Percentiles rank a stretch among this genome's conserved stretches.
These are phyloP conservation scores for Coemansia sp. DNA, from an alignment of 371 early-diverging fungal genomes.

Conservation along the genomic window DNA sequence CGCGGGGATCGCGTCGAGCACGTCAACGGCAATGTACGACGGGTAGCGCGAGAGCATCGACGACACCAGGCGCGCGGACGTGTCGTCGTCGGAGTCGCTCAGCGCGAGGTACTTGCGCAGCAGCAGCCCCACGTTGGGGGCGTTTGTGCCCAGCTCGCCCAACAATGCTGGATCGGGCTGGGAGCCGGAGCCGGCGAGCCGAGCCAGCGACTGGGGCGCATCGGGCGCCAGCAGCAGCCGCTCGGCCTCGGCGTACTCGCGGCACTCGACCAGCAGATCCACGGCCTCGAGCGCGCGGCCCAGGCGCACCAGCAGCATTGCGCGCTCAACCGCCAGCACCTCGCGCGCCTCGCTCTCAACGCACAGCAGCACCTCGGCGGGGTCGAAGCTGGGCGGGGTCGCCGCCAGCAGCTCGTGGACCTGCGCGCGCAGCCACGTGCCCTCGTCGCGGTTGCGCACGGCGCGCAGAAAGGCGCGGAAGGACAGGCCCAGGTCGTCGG, in stretches of 20 bases:
- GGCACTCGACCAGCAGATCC: constrained; percentile 20
- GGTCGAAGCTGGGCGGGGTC: constrained; percentile 23
- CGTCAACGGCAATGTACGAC: neutral
- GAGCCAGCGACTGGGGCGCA: constrained; percentile 23
- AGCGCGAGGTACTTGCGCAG: constrained; percentile 20
- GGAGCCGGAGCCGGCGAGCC: neutral
- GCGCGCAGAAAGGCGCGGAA: constrained; percentile 25
- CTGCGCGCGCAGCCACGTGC: neutral
- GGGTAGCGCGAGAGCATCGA: constrained; percentile 18
- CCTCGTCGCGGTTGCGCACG: neutral
- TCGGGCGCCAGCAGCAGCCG: constrained; percentile 28
- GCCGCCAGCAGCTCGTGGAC: constrained; percentile 7
- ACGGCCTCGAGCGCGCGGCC: constrained; percentile 18
- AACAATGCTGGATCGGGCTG: no score
- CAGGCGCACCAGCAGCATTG: constrained; percentile 30
- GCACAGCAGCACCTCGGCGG: constrained; percentile 18
- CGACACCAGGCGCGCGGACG: constrained; percentile 33
- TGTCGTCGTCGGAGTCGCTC: constrained; percentile 26
- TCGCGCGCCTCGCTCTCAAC: constrained; percentile 18
- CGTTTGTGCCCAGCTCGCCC: neutral
- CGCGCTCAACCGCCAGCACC: constrained; percentile 29
- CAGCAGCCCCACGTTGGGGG: constrained; percentile 6
- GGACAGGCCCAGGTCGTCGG: constrained; percentile 26
- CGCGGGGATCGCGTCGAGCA: constrained; percentile 30
- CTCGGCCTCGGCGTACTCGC: constrained; percentile 51